A percentile compares a stretch with the other conserved stretches of the same genome.
These are phyloP conservation scores for Xylaria palmicola DNA, from an alignment of 495 filamentous ascomycete species.

Conservation along the genomic window DNA sequence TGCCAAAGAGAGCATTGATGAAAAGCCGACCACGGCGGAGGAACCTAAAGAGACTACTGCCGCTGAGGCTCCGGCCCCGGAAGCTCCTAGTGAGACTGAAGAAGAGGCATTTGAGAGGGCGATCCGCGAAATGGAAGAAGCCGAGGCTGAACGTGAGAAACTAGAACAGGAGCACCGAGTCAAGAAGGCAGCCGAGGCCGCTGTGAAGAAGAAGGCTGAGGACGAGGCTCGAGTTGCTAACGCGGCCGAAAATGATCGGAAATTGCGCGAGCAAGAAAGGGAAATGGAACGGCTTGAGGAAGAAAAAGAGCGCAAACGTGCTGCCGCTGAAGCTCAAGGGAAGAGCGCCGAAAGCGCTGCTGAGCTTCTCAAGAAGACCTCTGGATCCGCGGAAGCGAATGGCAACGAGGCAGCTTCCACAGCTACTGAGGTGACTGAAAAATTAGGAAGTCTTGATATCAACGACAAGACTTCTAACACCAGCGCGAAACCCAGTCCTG, in stretches of 20 bases:
- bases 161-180: constrained; percentile 49
- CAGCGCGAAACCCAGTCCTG: constrained; percentile 51
- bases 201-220: constrained; percentile 58
- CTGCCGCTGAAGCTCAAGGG: constrained; percentile 20
- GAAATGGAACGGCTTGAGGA: constrained; percentile 59
- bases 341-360: constrained; percentile 24
- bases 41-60: constrained; percentile 43
- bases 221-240: constrained; percentile 43
- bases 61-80: constrained; percentile 43
- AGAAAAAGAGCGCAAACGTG: constrained; percentile 51
- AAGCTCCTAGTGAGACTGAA: constrained; percentile 31
- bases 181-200: constrained; percentile 57
- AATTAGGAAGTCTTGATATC: constrained; percentile 44
- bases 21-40: constrained; percentile 48
- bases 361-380: constrained; percentile 32
- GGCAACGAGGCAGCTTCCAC: constrained; percentile 22
- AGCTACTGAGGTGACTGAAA: constrained; percentile 40
- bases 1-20: constrained; percentile 57
- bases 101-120: constrained; percentile 48
- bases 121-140: constrained; percentile 54
- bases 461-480: constrained; percentile 52
- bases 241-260: constrained; percentile 57
- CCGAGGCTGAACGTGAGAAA: constrained; percentile 50
- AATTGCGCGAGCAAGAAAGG: constrained; percentile 51
- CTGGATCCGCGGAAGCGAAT: constrained; percentile 26